Percentiles rank a stretch among this genome's conserved stretches.
Conservation (phyloP, 768 basidiomycete species). For the Sporobolomyces phaffii region DNA sequence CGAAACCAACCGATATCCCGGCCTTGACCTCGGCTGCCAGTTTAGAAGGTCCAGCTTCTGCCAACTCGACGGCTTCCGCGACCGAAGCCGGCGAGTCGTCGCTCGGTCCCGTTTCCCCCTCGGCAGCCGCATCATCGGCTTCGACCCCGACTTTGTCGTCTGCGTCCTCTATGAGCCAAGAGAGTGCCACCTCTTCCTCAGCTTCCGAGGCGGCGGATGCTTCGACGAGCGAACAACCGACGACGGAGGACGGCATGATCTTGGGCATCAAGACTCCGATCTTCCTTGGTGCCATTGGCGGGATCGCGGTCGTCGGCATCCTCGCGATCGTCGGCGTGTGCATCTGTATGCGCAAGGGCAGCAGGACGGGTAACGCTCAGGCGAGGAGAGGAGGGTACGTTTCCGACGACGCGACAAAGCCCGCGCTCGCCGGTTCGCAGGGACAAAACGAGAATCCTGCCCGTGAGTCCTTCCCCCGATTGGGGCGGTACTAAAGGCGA, state of each 20-base stretch:
- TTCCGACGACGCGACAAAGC: background rate
- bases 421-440: background rate
- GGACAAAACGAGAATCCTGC: background rate
- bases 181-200: background rate
- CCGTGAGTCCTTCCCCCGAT: background rate
- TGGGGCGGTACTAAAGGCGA: no score
- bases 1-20: background rate
- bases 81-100: no score
- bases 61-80: background rate
- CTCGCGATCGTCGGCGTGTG: slow-evolving; percentile 1
- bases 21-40: slow-evolving; percentile 16
- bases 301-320: background rate
- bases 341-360: background rate
- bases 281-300: background rate
- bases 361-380: background rate
- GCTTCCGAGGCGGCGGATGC: background rate
- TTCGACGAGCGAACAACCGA: no score
- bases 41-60: background rate
- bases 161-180: no score
- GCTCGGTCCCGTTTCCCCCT: background rate
- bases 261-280: background rate
- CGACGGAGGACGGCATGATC: no score
- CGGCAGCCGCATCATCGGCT: background rate
- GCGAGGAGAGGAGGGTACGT: no score
- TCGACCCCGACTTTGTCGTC: no score